Conservation (phyloP, 2,329 filamentous ascomycete genomes). For the Podosphaera fusca region DNA sequence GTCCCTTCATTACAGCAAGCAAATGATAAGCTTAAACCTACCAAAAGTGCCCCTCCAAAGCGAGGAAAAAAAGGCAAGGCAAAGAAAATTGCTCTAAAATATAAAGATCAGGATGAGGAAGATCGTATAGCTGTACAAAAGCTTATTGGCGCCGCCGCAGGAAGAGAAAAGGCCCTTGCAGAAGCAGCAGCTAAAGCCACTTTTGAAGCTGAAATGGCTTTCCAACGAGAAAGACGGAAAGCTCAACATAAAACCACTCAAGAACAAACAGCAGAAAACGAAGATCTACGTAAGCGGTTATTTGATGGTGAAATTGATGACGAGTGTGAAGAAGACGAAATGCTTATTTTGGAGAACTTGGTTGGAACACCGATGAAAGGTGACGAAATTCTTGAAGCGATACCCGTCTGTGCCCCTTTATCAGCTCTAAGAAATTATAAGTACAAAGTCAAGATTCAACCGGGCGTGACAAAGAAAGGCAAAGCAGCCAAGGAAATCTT, state of each 20-base stretch:
- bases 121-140: conserved; percentile 65
- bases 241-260: conserved; percentile 62
- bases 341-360: conserved; percentile 40
- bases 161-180: conserved; percentile 42
- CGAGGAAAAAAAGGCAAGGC: conserved; percentile 63
- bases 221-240: conserved; percentile 49
- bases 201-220: conserved; percentile 48
- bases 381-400: conserved; percentile 54
- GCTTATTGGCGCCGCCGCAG: conserved; percentile 56
- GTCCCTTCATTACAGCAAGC: not conserved
- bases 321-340: conserved; percentile 29
- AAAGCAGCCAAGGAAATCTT: conserved; percentile 83
- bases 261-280: conserved; percentile 51
- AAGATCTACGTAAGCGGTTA: conserved; percentile 40
- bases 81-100: conserved; percentile 74
- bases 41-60: conserved; percentile 26
- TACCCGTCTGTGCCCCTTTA: conserved; percentile 44
- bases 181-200: conserved; percentile 43
- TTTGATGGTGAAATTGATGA: conserved; percentile 35
- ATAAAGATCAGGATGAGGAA: conserved; percentile 85
- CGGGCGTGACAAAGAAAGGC: conserved; percentile 73
- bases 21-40: not conserved
- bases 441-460: conserved; percentile 89
- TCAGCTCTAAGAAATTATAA: conserved; percentile 46
- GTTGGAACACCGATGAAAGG: conserved; percentile 57